These are phyloP conservation scores for Wallacemonas collosoma DNA, from an alignment of 208 protist species.

Conservation along the genomic window DNA sequence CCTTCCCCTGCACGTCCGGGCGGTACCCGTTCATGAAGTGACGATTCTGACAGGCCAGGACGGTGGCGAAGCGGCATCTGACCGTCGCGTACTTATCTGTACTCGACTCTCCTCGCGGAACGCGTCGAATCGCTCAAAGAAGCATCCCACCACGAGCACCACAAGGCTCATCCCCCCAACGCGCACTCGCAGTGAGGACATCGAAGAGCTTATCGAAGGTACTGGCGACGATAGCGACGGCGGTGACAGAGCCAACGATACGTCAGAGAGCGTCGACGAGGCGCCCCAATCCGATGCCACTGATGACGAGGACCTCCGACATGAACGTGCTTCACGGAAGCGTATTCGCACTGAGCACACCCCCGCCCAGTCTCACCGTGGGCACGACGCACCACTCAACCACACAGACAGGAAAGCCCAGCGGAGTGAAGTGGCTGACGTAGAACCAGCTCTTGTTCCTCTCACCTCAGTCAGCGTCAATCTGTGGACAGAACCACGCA, in stretches of 20 bases:
- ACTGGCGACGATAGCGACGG: constrained; percentile 19
- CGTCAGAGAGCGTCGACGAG: not conserved
- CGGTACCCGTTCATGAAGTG: constrained; percentile 45
- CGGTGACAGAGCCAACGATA: constrained; percentile 13
- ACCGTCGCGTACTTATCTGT: constrained; percentile 33
- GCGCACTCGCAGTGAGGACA: constrained; percentile 19
- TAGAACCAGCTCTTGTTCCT: constrained; percentile 5
- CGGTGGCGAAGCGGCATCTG: constrained; percentile 20
- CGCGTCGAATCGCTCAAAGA: not conserved
- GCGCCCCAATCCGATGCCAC: not conserved
- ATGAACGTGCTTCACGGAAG: constrained; percentile 8
- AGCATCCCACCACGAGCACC: not conserved
- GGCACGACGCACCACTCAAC: not conserved
- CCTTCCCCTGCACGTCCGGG: constrained; percentile 30
- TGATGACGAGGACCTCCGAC: constrained; percentile 20
- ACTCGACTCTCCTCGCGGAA: constrained; percentile 32
- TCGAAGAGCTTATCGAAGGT: constrained; percentile 21
- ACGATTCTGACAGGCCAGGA: constrained; percentile 52
- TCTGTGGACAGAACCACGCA: constrained; percentile 62
- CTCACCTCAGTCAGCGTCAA: constrained; percentile 68
- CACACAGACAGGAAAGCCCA: not conserved
- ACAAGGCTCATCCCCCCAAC: not conserved
- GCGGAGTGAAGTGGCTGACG: not conserved
- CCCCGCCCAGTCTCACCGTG: not conserved
- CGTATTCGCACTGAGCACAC: not conserved